Evolutionary conservation across 345 rosid species (phyloP).

Genomic region (Microthlaspi erraticum): DNA sequence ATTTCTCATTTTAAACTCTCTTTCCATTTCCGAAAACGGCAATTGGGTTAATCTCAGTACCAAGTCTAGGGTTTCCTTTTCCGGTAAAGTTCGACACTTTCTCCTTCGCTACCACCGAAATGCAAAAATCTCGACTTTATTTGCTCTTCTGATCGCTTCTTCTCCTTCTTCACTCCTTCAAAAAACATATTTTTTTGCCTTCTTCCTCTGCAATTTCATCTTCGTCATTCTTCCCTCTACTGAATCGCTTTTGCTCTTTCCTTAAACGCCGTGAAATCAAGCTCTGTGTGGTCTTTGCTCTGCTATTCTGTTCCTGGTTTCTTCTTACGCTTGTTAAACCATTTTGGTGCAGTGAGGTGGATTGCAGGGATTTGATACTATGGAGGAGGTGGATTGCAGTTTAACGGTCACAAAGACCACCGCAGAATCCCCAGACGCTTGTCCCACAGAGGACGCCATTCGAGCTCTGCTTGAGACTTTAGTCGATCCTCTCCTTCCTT

Average conservation of each 20-base stretch:
- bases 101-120: not conserved
- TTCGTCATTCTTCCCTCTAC: not conserved
- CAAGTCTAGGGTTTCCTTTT: constrained; percentile 27
- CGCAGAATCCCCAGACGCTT: constrained; percentile 48
- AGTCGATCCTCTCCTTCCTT: constrained; percentile 76
- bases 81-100: constrained; percentile 32
- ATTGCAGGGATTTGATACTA: not conserved
- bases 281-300: not conserved
- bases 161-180: too few species aligned
- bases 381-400: constrained; percentile 24
- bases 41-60: not conserved
- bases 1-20: not conserved
- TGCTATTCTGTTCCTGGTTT: not conserved
- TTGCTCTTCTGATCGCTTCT: not conserved
- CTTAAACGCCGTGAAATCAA: not conserved
- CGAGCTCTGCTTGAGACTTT: constrained; percentile 56
- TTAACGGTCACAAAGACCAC: constrained; percentile 14
- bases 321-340: not conserved
- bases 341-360: not conserved
- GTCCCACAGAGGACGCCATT: constrained; percentile 76
- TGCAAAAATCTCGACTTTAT: constrained; percentile 20
- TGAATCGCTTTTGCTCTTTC: constrained; percentile 11
- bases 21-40: constrained; percentile 25
- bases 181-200: not conserved
- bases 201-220: constrained; percentile 1